Conservation (phyloP, 2,329 filamentous ascomycete species). For the Clonostachys rhizophaga region DNA sequence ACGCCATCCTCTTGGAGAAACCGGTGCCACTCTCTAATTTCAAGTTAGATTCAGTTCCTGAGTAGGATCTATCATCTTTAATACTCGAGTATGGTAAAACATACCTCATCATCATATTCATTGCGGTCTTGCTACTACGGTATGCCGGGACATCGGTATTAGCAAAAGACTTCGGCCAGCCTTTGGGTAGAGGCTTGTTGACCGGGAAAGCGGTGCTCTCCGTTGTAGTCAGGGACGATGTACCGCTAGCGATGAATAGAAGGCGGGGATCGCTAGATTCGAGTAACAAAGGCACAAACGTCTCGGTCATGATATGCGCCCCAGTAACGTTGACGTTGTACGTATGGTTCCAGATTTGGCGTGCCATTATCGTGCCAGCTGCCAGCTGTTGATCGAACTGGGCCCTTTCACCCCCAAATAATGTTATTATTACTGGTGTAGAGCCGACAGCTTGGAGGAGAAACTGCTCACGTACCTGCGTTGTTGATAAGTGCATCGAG, state of each 20-base stretch:
- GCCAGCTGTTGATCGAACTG: slow-evolving; percentile 27
- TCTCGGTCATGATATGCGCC: slow-evolving; percentile 27
- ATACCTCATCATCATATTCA: slow-evolving; percentile 12
- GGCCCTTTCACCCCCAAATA: slow-evolving; percentile 15
- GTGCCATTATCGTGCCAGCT: slow-evolving; percentile 15
- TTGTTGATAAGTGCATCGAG: slow-evolving; percentile 27
- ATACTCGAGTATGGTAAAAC: neutral
- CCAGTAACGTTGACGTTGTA: slow-evolving; percentile 42
- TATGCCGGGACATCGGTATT: slow-evolving; percentile 15
- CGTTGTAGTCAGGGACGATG: slow-evolving; percentile 22
- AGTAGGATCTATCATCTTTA: neutral
- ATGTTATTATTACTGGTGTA: neutral
- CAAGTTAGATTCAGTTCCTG: neutral
- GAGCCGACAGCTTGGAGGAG: neutral
- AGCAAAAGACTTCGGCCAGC: slow-evolving; percentile 40
- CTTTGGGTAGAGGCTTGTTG: slow-evolving; percentile 19
- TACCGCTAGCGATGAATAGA: slow-evolving; percentile 37
- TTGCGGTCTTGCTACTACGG: slow-evolving; percentile 4
- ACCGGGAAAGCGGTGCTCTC: slow-evolving; percentile 11
- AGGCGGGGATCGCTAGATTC: slow-evolving; percentile 30
- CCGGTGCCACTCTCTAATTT: slow-evolving; percentile 28
- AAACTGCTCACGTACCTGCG: slow-evolving; percentile 14
- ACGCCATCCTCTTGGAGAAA: slow-evolving; percentile 36
- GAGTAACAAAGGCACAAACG: slow-evolving; percentile 34
- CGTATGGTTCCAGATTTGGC: slow-evolving; percentile 32